Conservation (phyloP, 495 filamentous ascomycete species). For the Haplographium delicatum region DNA sequence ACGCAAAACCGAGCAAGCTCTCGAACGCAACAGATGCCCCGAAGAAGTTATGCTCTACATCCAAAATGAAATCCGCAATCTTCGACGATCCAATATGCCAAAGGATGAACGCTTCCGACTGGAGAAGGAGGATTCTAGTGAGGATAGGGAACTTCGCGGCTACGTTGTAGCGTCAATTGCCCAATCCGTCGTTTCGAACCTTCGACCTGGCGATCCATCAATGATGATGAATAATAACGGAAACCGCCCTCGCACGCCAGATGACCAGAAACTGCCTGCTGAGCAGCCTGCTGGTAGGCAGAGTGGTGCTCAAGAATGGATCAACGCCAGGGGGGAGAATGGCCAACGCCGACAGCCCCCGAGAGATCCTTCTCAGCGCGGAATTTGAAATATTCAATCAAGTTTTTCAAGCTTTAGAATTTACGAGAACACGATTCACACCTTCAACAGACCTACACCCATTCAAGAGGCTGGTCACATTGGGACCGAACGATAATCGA, state of each 20-base stretch:
- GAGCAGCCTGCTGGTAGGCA: slow-evolving; percentile 50
- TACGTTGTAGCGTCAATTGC: slow-evolving; percentile 72
- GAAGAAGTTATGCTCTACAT: slow-evolving; percentile 89
- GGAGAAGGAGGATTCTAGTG: slow-evolving; percentile 81
- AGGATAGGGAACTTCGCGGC: slow-evolving; percentile 75
- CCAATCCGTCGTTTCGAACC: slow-evolving; percentile 36
- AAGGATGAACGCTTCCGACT: slow-evolving; percentile 78
- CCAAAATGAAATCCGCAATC: slow-evolving; percentile 79
- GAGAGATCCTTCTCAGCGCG: slow-evolving; percentile 22
- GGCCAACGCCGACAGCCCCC: slow-evolving; percentile 27
- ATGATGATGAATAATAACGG: background rate
- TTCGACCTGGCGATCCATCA: slow-evolving; percentile 20
- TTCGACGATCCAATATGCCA: slow-evolving; percentile 69
- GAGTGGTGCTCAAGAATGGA: slow-evolving; percentile 60
- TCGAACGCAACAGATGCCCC: slow-evolving; percentile 64
- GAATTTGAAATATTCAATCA: slow-evolving; percentile 17
- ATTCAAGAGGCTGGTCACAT: slow-evolving; percentile 2
- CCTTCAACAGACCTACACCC: background rate
- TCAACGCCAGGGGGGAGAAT: slow-evolving; percentile 52
- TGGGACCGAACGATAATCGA: background rate
- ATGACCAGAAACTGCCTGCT: slow-evolving; percentile 41
- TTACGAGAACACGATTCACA: no score
- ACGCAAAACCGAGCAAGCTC: slow-evolving; percentile 69
- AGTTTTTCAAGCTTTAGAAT: no score
- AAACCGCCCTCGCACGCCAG: background rate